Evolutionary conservation across 2,329 filamentous ascomycete species (phyloP).

Genomic region (Huntiella moniliformis): DNA sequence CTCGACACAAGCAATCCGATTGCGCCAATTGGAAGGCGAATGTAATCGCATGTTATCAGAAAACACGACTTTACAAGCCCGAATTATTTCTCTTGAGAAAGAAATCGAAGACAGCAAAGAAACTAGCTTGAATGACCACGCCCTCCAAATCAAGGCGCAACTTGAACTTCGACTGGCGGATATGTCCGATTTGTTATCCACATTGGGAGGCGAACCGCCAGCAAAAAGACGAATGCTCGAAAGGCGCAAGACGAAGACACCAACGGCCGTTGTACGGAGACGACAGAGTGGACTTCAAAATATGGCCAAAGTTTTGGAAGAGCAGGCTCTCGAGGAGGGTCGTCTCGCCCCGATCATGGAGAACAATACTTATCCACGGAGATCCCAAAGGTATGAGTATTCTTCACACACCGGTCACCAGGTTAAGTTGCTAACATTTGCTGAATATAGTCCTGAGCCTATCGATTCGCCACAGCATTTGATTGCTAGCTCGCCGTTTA

Average conservation of each 20-base stretch:
- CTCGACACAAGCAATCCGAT: constrained; percentile 57
- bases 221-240: constrained; percentile 27
- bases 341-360: constrained; percentile 51
- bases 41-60: constrained; percentile 58
- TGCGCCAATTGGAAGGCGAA: constrained; percentile 59
- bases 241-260: constrained; percentile 23
- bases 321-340: constrained; percentile 30
- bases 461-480: constrained; percentile 8
- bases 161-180: constrained; percentile 56
- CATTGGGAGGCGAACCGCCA: constrained; percentile 43
- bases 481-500: constrained; percentile 23
- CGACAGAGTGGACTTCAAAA: constrained; percentile 36
- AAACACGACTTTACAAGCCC: constrained; percentile 53
- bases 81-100: constrained; percentile 50
- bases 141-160: constrained; percentile 48
- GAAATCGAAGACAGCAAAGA: constrained; percentile 43
- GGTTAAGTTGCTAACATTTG: too few relatives aligned
- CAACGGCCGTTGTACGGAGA: constrained; percentile 23
- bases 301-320: constrained; percentile 34
- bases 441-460: constrained; percentile 2
- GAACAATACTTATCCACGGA: constrained; percentile 46
- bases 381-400: constrained; percentile 44
- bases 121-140: constrained; percentile 43
- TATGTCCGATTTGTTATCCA: constrained; percentile 46
- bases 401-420: neutral